Evolutionary conservation across 1,284 basidiomycete species (phyloP), one percentile per base, ranked within the genome.

Genomic region (Termitomyces sp.): DNA sequence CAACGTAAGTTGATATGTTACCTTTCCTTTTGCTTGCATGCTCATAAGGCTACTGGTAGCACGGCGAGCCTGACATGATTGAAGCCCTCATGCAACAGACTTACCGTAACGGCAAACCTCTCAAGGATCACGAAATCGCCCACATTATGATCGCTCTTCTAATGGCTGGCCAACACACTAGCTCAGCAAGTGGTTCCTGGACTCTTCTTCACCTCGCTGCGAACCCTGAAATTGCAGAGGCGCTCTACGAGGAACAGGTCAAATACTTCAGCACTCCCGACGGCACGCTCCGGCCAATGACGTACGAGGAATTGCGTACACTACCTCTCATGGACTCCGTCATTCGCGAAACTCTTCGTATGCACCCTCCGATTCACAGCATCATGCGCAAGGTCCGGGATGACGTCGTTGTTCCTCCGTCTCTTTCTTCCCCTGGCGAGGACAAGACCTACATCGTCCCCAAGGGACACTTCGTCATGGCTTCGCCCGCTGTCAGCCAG

Each of bases 91-190:
- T 88, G 73, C 78, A 85, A 59, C 91, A 95, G 66, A 81, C 76
- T 46, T 99, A 99, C 75, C 91, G 92, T 63, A 81, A 86, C 64
- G 97, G 97, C 45, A 77, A 81, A 38, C 67, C 77, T 1, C 79
- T 99, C 31, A 80, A 79, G 46, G 93, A 98, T 65, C 86, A 91
- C 59, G 94, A 98, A 69, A 89, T 99, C 57, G 93, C 97, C 0
- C 96, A 98, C 66, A 95, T 98, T 66, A 87, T 99, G 88, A 95
- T 94, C 61, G 92, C 93, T 18, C 79, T 95, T 43, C 83, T 96
- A 58, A 95, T 96, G 93, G 96, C 96, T 37, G 97, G 97, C 24
- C 97, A 99, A 72, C 97, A 99, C 74, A 99, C 97, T 0, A 92
- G 88, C 61, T 95, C 93, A 16, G 90, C 96, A 0, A 91, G 93